Percentiles rank a stretch among this genome's conserved stretches.
Conservation (phyloP, 2,329 filamentous ascomycete genomes). For the Ramularia collo-cygni region DNA sequence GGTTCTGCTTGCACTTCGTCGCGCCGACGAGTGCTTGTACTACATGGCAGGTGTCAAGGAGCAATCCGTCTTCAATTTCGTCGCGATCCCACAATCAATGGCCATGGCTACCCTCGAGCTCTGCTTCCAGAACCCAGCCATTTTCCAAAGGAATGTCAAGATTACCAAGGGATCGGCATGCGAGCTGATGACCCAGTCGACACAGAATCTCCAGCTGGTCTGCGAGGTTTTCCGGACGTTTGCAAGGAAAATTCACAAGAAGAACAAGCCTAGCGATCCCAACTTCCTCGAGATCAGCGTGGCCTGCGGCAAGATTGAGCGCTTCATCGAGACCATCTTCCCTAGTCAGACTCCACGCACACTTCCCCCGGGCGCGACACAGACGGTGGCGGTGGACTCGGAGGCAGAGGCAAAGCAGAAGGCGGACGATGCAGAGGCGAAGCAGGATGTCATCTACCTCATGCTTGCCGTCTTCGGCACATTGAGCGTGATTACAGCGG, state of each 20-base stretch:
- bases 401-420: conserved; percentile 53
- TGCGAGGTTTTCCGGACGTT: conserved; percentile 78
- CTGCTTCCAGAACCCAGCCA: conserved; percentile 81
- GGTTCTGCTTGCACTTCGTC: conserved; percentile 80
- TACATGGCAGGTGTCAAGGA: conserved; percentile 93
- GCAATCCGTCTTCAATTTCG: conserved; percentile 98
- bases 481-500: conserved; percentile 61
- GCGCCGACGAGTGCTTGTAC: conserved; percentile 90
- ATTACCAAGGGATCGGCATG: conserved; percentile 95
- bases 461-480: conserved; percentile 59
- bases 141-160: conserved; percentile 87
- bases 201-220: conserved; percentile 76
- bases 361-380: conserved; percentile 17
- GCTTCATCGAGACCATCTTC: conserved; percentile 92
- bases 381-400: conserved; percentile 35
- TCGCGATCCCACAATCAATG: conserved; percentile 94
- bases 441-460: conserved; percentile 55
- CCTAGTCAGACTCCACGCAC: conserved; percentile 69
- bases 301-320: conserved; percentile 86
- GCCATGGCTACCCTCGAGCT: conserved; percentile 90
- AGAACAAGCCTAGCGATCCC: conserved; percentile 89
- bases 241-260: conserved; percentile 74
- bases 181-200: conserved; percentile 82
- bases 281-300: conserved; percentile 89
- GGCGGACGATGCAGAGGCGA: conserved; percentile 46